Base-by-base conservation (phyloP, 1,284 basidiomycete genomes). In the Apiotrichum sp. region DNA sequence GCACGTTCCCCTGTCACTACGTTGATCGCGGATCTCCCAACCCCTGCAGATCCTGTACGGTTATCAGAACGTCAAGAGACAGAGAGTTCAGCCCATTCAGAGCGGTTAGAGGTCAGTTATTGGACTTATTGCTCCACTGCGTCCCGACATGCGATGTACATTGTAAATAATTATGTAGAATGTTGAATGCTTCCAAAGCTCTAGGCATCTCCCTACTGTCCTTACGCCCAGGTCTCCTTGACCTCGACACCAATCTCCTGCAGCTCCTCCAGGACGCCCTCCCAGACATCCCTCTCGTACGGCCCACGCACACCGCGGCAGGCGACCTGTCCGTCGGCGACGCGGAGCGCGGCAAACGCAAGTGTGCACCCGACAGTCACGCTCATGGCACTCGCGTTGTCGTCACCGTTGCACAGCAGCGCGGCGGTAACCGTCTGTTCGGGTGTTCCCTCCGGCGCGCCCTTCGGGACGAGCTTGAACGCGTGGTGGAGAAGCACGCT, bases 401-500 rank as follows among this genome's bases (percentile, higher is more conserved):
- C 67, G 11, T 82, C 83, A 0, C 90, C 92, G 64, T 87, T 89
- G 51, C 83, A 80, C 40, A 89, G 79, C 13, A 96, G 74, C 29
- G 84, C 83, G 3, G 89, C 89, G 8, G 85, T 88, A 64, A 93
- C 83, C 32, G 86, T 80, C 69, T 87, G 81, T 62, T 80, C 77
- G n/a, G 51, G 51, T 2, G 54, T 39, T 35, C 66, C 66, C 38
- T 49, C 48, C 7, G 54, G 48, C 42, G 56, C 48, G 34, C 40
- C 49, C 34, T 50, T 32, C 22, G 70, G 68, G 48, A 48, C 64
- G 63, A 16, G 58, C 22, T 53, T 81, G 62, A 93, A 80, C 70
- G 92, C 87, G 76, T 97, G 93, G 58, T 87, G 81, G 31, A 97
- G 83, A 36, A 96, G 82, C 59, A 93, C 91, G 75, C 91, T 84